Evolutionary conservation across 345 rosid genomes (phyloP).

Genomic region (Carallia brachiata): DNA sequence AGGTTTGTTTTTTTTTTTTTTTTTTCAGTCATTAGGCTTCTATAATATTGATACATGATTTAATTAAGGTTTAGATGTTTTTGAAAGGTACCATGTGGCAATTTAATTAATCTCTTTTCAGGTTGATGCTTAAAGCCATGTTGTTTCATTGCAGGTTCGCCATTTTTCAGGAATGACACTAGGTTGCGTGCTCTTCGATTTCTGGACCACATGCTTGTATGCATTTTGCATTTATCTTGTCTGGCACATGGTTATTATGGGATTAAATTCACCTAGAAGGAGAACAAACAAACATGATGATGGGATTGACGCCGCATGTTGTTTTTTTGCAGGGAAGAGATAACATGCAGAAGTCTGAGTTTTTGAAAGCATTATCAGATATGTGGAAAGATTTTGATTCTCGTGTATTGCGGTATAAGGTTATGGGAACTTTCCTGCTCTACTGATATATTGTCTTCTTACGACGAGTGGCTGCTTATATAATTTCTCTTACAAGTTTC

Average conservation of each 20-base stretch:
- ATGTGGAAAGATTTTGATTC: slow-evolving; percentile 99
- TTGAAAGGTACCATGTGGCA: too few relatives aligned
- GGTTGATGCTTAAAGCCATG: slow-evolving; percentile 14
- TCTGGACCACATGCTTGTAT: slow-evolving; percentile 98
- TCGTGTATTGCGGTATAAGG: slow-evolving; percentile 97
- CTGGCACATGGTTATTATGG: slow-evolving; percentile 10
- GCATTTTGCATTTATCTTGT: slow-evolving; percentile 31
- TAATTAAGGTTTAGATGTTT: too few relatives aligned
- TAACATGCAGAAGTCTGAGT: slow-evolving; percentile 98
- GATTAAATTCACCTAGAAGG: slow-evolving; percentile 11
- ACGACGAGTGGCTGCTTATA: neutral
- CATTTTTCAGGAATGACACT: slow-evolving; percentile 85
- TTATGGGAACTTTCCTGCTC: slow-evolving; percentile 28
- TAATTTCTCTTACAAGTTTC: neutral
- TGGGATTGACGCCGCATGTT: slow-evolving; percentile 6
- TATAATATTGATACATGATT: too few relatives aligned
- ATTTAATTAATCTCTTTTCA: neutral
- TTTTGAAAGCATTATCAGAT: slow-evolving; percentile 90
- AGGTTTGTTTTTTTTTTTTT: too few relatives aligned
- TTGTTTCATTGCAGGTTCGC: slow-evolving; percentile 57
- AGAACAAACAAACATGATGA: neutral
- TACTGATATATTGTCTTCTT: neutral
- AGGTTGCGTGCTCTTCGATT: slow-evolving; percentile 98
- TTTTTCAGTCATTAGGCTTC: too few relatives aligned
- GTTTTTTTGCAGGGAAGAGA: slow-evolving; percentile 75